phyloP scores from a whole-genome alignment of 306 rosid species.

The Cucurbita ficifolia region DNA sequence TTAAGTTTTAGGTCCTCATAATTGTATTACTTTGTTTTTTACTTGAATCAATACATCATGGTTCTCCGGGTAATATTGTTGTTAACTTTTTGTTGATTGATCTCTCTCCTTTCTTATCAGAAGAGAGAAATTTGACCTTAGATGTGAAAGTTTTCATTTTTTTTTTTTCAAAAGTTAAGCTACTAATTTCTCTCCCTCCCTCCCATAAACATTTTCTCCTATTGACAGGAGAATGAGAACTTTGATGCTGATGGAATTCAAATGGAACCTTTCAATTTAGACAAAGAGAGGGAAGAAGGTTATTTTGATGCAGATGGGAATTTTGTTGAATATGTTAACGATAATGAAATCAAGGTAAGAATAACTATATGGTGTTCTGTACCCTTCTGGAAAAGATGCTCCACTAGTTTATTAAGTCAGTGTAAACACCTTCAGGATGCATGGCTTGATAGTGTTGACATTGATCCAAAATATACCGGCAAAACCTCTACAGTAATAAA shows the following conservation, averaged over 20 bases:
- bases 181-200: background rate
- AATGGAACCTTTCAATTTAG: conserved; percentile 80
- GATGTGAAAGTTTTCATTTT: background rate
- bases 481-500: conserved; percentile 17
- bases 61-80: background rate
- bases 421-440: conserved; percentile 51
- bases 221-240: conserved; percentile 12
- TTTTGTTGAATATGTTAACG: conserved; percentile 62
- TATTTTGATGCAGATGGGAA: conserved; percentile 75
- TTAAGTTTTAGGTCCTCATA: background rate
- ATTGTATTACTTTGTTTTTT: background rate
- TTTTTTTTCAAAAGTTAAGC: background rate
- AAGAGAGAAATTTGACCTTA: background rate
- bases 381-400: background rate
- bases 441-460: conserved; percentile 75
- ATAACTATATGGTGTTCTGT: background rate
- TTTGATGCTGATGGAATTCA: conserved; percentile 73
- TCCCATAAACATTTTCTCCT: background rate
- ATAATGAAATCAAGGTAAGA: conserved; percentile 37
- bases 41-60: background rate
- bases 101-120: background rate
- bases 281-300: conserved; percentile 88
- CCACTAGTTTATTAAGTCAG: conserved; percentile 2
- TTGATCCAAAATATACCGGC: conserved; percentile 54
- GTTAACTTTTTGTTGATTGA: background rate